Base-by-base conservation (phyloP, 352 stramenopile genomes). In the Phytopythium delawarense region DNA sequence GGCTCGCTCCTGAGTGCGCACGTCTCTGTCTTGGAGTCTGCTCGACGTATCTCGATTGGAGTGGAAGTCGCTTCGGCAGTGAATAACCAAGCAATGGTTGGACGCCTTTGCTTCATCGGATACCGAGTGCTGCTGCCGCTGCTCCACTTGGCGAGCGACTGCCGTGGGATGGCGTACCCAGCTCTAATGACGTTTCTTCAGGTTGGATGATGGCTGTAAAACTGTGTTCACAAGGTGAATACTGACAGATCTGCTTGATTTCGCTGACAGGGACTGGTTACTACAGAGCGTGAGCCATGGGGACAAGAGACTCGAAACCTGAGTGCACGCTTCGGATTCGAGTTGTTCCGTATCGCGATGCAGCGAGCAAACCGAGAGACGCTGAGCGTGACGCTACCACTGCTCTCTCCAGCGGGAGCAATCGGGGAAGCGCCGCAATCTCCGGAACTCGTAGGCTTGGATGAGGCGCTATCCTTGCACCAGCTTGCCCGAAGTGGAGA, bases 111-210 rank as follows among this genome's bases (percentile, higher is more conserved):
- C 56, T 91, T 91, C 60, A 91, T 87, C 69, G 75, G 82, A 7
- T 94, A 92, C 42, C 71, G 75, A 4, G 39, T 88, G 1, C 42
- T 92, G 61, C 66, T 94, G 2, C 85, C 85, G 20, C 53, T 92
- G n/a, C 63, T 92, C 1, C 81, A 90, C 46, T 63, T 90, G 32
- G 67, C 79, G 6, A 72, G 74, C 21, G 63, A 70, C 15, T 72
- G 69, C 32, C 65, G 70, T 34, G 74, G 67, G 2, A 23, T 88
- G 34, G 72, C 70, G 0, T 90, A 88, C 34, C 64, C 75, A 20
- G 64, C 78, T 9, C 64, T 94, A 13, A 70, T 80, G 57, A 88
- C 72, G 13, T 72, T 79, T 21, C 83, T 88, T 28, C 69, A 89
- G 71, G 78, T 42, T 28, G 3, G 15, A 28, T 28, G 21, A 23